Percentiles rank a stretch among this genome's conserved stretches.
These are phyloP conservation scores for Boletus rufocinnamomeus DNA, from an alignment of 768 basidiomycete genomes.

Conservation along the genomic window DNA sequence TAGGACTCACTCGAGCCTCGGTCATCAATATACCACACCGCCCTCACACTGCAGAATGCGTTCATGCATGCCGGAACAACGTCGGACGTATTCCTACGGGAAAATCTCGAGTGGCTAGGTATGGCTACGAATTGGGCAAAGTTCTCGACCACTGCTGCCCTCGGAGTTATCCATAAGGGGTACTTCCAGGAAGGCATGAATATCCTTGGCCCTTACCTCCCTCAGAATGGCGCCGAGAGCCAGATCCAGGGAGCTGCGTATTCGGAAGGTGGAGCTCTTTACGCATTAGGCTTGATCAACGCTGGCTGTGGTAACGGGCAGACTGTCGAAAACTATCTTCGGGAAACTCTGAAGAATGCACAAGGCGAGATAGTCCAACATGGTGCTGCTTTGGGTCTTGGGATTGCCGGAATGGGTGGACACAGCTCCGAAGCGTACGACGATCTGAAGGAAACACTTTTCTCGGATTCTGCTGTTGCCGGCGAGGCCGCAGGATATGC, in stretches of 20 bases:
- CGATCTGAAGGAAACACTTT: conserved; percentile 84
- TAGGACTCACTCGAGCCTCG: conserved; percentile 91
- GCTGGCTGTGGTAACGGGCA: conserved; percentile 79
- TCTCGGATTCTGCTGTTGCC: conserved; percentile 92
- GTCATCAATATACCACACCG: conserved; percentile 96
- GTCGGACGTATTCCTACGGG: conserved; percentile 89
- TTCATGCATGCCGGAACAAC: conserved; percentile 99
- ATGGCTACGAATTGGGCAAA: conserved; percentile 98
- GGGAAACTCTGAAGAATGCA: conserved; percentile 72
- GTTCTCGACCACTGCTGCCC: conserved; percentile 94
- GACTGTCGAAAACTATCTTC: conserved; percentile 73
- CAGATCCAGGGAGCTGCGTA: conserved; percentile 78
- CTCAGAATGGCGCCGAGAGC: conserved; percentile 73
- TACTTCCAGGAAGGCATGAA: conserved; percentile 92
- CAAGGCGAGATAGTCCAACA: conserved; percentile 92
- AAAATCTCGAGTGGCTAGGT: conserved; percentile 96
- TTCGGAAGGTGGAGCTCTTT: conserved; percentile 95
- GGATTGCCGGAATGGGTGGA: conserved; percentile 93
- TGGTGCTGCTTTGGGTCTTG: conserved; percentile 95
- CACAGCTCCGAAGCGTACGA: conserved; percentile 90
- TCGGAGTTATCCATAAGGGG: conserved; percentile 98
- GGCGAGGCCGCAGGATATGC: conserved; percentile 96
- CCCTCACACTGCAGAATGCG: conserved; percentile 94
- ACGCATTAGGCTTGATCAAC: conserved; percentile 92
- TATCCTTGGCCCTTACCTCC: conserved; percentile 93